These are phyloP conservation scores for Mentha longifolia DNA, from an alignment of 257 asterid species.

Conservation along the genomic window DNA sequence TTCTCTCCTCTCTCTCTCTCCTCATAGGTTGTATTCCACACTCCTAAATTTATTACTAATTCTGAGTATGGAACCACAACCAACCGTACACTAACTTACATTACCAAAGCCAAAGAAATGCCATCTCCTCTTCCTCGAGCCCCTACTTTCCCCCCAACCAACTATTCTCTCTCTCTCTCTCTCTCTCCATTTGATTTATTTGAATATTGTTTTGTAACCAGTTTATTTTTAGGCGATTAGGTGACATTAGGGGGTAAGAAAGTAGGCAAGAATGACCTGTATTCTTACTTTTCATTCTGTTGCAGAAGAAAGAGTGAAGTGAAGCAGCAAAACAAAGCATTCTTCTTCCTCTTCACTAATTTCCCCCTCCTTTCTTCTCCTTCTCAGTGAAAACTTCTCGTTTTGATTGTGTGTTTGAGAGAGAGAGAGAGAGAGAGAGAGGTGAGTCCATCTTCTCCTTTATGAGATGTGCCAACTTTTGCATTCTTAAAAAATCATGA, in stretches of 20 bases:
- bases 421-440: conserved; percentile 1
- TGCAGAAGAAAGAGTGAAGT: conserved; percentile 30
- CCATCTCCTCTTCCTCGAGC: conserved; percentile 73
- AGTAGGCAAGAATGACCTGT: conserved; percentile 25
- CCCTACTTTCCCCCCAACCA: conserved; percentile 49
- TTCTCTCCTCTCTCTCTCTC: conserved; percentile 3
- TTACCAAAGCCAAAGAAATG: conserved; percentile 44
- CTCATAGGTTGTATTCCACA: conserved; percentile 33
- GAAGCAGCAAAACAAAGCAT: conserved; percentile 11
- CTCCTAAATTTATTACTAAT: conserved; percentile 1
- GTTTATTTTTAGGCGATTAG: not conserved
- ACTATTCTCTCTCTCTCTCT: conserved; percentile 22
- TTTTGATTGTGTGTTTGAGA: conserved; percentile 11
- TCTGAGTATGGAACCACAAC: not conserved
- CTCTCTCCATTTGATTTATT: not conserved
- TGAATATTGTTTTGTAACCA: too few relatives aligned
- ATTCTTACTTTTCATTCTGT: conserved; percentile 34
- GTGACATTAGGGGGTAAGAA: not conserved
- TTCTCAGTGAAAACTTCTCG: conserved; percentile 18
- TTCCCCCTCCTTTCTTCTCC: conserved; percentile 26
- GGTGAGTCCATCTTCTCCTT: conserved; percentile 17
- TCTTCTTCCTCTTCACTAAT: conserved; percentile 21
- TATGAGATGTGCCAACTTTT: conserved; percentile 32
- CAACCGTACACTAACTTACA: conserved; percentile 29
- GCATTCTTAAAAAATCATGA: conserved; percentile 5